Conservation (phyloP, 768 basidiomycete species). For the Phylloporus sp. region DNA sequence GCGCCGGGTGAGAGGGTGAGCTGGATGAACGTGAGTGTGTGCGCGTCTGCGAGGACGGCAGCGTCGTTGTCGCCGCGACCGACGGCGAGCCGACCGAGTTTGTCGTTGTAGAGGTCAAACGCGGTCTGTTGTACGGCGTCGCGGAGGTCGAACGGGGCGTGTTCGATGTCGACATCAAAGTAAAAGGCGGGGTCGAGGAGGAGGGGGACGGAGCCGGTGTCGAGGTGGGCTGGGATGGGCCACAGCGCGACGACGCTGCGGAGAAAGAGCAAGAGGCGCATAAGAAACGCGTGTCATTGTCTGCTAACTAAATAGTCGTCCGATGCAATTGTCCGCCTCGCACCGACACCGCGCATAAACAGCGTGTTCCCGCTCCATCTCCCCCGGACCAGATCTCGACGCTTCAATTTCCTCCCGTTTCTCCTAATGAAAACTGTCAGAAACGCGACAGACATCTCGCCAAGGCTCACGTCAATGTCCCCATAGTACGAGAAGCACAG, state of each 20-base stretch:
- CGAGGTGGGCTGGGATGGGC: constrained; percentile 29
- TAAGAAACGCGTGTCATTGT: no score
- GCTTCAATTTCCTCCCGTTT: constrained; percentile 20
- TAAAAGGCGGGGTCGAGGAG: constrained; percentile 23
- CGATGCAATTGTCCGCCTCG: constrained; percentile 48
- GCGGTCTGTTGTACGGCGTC: constrained; percentile 31
- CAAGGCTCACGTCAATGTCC: constrained; percentile 36
- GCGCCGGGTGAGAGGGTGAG: constrained; percentile 23
- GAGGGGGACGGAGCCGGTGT: constrained; percentile 24
- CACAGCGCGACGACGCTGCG: constrained; percentile 21
- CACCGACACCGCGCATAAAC: constrained; percentile 49
- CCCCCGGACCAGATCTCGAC: neutral
- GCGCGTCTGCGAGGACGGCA: constrained; percentile 23
- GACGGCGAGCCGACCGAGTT: constrained; percentile 37
- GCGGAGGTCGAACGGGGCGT: constrained; percentile 31
- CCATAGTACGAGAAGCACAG: constrained; percentile 76
- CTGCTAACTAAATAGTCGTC: constrained; percentile 31
- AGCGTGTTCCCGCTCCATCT: constrained; percentile 31
- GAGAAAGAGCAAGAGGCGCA: constrained; percentile 11
- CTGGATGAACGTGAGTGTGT: constrained; percentile 22
- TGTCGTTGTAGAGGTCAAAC: constrained; percentile 32
- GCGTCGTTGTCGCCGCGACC: constrained; percentile 35
- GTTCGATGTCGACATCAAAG: constrained; percentile 23
- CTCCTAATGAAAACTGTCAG: constrained; percentile 16
- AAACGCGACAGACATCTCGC: neutral